phyloP scores from a whole-genome alignment of 768 basidiomycete species.

The Termitomyces sp. region DNA sequence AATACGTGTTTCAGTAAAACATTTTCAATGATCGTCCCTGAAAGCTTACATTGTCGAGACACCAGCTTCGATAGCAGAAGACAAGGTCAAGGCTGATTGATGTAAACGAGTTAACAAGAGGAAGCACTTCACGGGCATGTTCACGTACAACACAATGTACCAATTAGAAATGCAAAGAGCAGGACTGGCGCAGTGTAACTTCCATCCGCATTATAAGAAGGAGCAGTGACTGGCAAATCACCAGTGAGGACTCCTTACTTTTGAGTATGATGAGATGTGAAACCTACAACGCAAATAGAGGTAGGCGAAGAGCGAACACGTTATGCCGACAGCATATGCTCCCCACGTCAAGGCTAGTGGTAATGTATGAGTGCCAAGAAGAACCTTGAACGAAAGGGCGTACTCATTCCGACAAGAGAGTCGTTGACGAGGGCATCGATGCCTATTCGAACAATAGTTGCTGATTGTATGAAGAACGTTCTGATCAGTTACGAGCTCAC shows the following conservation, averaged over 20 bases:
- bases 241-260: background rate
- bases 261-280: background rate
- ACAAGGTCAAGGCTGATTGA: conserved; percentile 59
- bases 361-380: background rate
- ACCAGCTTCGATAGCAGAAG: conserved; percentile 76
- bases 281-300: conserved; percentile 65
- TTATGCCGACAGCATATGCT: conserved; percentile 70
- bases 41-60: conserved; percentile 74
- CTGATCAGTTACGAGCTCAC: conserved; percentile 22
- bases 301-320: conserved; percentile 72
- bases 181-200: conserved; percentile 76
- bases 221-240: conserved; percentile 51
- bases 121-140: background rate
- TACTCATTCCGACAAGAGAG: conserved; percentile 73
- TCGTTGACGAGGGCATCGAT: conserved; percentile 84
- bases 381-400: conserved; percentile 17
- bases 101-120: background rate
- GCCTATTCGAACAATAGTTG: conserved; percentile 20
- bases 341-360: conserved; percentile 66
- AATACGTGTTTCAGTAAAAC: background rate
- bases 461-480: conserved; percentile 15
- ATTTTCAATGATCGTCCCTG: background rate
- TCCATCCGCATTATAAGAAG: conserved; percentile 67
- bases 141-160: conserved; percentile 60
- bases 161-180: conserved; percentile 79